Conservation (phyloP, 2,329 filamentous ascomycete species). For the Nemania sp. region DNA sequence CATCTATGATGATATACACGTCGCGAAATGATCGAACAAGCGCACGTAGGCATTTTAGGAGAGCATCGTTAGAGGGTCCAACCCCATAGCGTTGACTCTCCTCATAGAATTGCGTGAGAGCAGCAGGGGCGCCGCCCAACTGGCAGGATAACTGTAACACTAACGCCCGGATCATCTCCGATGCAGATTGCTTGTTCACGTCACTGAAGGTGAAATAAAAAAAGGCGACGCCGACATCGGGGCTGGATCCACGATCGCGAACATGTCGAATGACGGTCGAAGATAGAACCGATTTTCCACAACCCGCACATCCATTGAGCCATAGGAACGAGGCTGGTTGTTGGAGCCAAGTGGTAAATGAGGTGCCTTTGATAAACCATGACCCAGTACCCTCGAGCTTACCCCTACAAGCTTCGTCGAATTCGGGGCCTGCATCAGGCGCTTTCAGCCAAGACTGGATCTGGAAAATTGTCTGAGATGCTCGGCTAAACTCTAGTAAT, state of each 20-base stretch:
- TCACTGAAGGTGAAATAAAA: slow-evolving; percentile 49
- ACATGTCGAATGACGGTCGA: slow-evolving; percentile 39
- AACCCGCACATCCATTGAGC: slow-evolving; percentile 45
- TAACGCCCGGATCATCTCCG: slow-evolving; percentile 40
- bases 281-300: slow-evolving; percentile 46
- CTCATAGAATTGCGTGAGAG: no score
- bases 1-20: slow-evolving; percentile 44
- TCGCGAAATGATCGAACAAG: slow-evolving; percentile 5
- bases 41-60: background rate
- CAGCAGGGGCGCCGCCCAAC: no score
- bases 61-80: slow-evolving; percentile 24
- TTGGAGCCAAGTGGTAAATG: slow-evolving; percentile 32
- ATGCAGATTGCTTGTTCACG: slow-evolving; percentile 37
- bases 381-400: slow-evolving; percentile 39
- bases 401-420: slow-evolving; percentile 39
- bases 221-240: slow-evolving; percentile 38
- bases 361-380: slow-evolving; percentile 36
- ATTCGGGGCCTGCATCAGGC: slow-evolving; percentile 42
- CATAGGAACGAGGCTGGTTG: slow-evolving; percentile 42
- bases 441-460: slow-evolving; percentile 42
- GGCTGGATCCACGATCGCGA: slow-evolving; percentile 25
- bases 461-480: background rate
- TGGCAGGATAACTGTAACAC: slow-evolving; percentile 39
- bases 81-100: slow-evolving; percentile 23
- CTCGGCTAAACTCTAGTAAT: background rate